phyloP scores from a whole-genome alignment of 345 rosid genomes.

The Pistacia atlantica region DNA sequence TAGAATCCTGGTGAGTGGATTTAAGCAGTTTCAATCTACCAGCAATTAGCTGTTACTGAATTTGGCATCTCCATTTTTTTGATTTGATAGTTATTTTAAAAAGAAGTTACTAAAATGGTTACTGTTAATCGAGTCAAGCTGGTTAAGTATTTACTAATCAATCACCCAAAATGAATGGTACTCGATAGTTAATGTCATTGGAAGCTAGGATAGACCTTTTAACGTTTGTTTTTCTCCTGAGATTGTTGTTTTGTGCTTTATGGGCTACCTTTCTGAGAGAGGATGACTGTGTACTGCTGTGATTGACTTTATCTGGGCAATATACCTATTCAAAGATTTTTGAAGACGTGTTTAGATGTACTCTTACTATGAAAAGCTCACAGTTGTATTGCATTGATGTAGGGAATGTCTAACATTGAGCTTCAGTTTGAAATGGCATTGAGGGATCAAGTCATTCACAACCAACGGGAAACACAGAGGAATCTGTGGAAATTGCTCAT shows the following conservation, averaged over 20 bases:
- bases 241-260: neutral
- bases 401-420: conserved; percentile 94
- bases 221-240: neutral
- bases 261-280: neutral
- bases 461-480: conserved; percentile 79
- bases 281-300: neutral
- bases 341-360: too few species aligned
- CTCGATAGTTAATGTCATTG: neutral
- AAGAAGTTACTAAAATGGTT: neutral
- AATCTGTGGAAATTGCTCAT: conserved; percentile 79
- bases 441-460: conserved; percentile 95
- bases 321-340: neutral
- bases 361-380: conserved; percentile 20
- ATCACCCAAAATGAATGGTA: neutral
- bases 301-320: neutral
- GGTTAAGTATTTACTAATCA: too few species aligned
- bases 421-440: conserved; percentile 97
- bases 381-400: conserved; percentile 19
- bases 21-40: neutral
- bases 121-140: too few species aligned
- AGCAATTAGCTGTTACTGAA: neutral
- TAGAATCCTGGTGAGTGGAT: conserved; percentile 82
- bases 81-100: neutral
- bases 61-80: neutral
- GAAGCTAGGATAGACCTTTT: neutral